Conservation (phyloP, 2,329 filamentous ascomycete genomes). For the Penicillium glabrum region DNA sequence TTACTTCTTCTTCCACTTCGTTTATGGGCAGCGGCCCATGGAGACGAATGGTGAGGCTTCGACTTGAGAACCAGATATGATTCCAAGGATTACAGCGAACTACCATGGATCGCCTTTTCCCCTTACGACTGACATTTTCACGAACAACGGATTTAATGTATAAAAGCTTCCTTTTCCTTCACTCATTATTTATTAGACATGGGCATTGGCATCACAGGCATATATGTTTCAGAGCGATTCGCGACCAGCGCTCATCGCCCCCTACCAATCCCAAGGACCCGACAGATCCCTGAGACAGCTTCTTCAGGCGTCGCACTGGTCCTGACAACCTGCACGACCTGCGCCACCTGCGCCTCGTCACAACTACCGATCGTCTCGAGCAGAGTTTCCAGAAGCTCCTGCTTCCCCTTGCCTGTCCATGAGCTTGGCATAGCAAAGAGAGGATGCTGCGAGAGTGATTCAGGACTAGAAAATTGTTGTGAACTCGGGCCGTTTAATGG, state of each 20-base stretch:
- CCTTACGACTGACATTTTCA: slow-evolving; percentile 5
- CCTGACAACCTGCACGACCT: slow-evolving; percentile 29
- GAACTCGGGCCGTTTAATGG: not conserved
- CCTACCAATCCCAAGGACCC: slow-evolving; percentile 20
- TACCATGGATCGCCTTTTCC: not conserved
- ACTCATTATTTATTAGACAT: slow-evolving; percentile 1
- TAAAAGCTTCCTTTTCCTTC: not conserved
- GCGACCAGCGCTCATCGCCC: slow-evolving; percentile 8
- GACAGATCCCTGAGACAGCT: slow-evolving; percentile 27
- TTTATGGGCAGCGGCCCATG: slow-evolving; percentile 33
- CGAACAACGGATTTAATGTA: slow-evolving; percentile 9
- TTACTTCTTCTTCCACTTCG: slow-evolving; percentile 31
- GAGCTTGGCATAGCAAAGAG: slow-evolving; percentile 11
- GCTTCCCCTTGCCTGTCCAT: slow-evolving; percentile 26
- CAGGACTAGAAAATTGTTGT: not conserved
- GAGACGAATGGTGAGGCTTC: slow-evolving; percentile 2
- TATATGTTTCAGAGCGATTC: not conserved
- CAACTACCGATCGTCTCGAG: slow-evolving; percentile 29
- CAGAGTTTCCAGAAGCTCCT: slow-evolving; percentile 24
- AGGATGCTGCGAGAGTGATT: not conserved
- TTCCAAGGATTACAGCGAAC: not conserved
- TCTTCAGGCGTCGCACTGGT: slow-evolving; percentile 28
- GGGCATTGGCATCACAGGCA: not conserved
- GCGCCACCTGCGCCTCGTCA: slow-evolving; percentile 24
- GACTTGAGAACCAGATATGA: not conserved